Evolutionary conservation across 768 basidiomycete genomes (phyloP).

Genomic region (Pleurotus tuoliensis): DNA sequence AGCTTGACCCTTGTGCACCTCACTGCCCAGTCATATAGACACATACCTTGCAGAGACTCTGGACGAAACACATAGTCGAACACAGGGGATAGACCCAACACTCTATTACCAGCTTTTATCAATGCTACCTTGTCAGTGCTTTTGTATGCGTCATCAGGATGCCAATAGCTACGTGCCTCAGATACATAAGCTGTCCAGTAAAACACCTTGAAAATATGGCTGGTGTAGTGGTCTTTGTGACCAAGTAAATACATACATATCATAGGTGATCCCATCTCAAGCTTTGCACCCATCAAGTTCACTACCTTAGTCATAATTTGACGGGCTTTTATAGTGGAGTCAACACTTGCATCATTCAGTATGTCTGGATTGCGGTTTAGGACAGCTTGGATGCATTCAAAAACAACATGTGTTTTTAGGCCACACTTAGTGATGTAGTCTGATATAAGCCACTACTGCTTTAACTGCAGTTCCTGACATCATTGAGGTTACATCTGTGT

Average conservation of each 20-base stretch:
- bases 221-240: slow-evolving; percentile 27
- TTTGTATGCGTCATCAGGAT: neutral
- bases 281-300: slow-evolving; percentile 23
- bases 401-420: slow-evolving; percentile 21
- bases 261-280: slow-evolving; percentile 27
- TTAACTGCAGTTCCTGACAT: slow-evolving; percentile 23
- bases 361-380: slow-evolving; percentile 19
- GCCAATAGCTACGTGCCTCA: neutral
- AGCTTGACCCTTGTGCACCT: slow-evolving; percentile 12
- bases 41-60: slow-evolving; percentile 13
- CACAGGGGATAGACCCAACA: slow-evolving; percentile 17
- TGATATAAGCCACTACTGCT: slow-evolving; percentile 21
- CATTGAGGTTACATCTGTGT: slow-evolving; percentile 7
- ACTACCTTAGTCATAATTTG: slow-evolving; percentile 23
- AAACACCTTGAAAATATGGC: slow-evolving; percentile 19
- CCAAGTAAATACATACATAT: slow-evolving; percentile 11
- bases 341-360: neutral
- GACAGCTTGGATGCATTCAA: slow-evolving; percentile 14
- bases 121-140: neutral
- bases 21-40: slow-evolving; percentile 26
- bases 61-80: slow-evolving; percentile 25
- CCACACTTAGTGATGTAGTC: slow-evolving; percentile 25
- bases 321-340: slow-evolving; percentile 14
- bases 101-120: neutral
- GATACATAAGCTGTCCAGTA: neutral